Percentiles rank a stretch among this genome's conserved stretches.
These are phyloP conservation scores for Mortierella sp. DNA, from an alignment of 371 early-diverging fungal species.

Conservation along the genomic window DNA sequence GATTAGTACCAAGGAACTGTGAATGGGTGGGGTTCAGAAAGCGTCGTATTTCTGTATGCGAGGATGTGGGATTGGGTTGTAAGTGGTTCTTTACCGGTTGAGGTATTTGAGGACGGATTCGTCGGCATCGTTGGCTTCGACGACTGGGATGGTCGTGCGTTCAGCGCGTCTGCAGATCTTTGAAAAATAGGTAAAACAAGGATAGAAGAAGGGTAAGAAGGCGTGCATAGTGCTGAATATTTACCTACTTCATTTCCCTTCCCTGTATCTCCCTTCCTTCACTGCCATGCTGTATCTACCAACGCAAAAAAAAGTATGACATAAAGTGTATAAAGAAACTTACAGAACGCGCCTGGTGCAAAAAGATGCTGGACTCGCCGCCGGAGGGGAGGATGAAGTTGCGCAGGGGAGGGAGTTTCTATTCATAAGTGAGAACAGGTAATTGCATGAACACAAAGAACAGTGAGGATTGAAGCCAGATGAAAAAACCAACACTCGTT, in stretches of 20 bases:
- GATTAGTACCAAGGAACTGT: background rate
- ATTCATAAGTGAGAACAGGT: background rate
- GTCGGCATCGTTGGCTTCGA: constrained; percentile 72
- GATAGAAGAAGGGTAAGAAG: background rate
- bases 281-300: background rate
- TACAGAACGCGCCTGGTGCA: constrained; percentile 68
- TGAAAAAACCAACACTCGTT: background rate
- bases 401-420: constrained; percentile 79
- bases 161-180: constrained; percentile 91
- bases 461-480: background rate
- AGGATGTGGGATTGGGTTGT: too few species aligned
- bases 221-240: background rate
- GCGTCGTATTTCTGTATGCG: too few species aligned
- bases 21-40: background rate
- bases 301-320: background rate
- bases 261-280: background rate
- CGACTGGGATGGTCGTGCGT: constrained; percentile 83
- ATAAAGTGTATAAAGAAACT: constrained; percentile 3
- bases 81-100: constrained; percentile 67
- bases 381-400: constrained; percentile 90
- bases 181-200: background rate
- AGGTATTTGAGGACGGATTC: constrained; percentile 76
- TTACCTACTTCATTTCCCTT: background rate
- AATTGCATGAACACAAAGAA: background rate
- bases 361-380: constrained; percentile 64